Percentiles rank a stretch among this genome's conserved stretches.
phyloP scores from a whole-genome alignment of 805 yeast species.

The Ogataea corticis region DNA sequence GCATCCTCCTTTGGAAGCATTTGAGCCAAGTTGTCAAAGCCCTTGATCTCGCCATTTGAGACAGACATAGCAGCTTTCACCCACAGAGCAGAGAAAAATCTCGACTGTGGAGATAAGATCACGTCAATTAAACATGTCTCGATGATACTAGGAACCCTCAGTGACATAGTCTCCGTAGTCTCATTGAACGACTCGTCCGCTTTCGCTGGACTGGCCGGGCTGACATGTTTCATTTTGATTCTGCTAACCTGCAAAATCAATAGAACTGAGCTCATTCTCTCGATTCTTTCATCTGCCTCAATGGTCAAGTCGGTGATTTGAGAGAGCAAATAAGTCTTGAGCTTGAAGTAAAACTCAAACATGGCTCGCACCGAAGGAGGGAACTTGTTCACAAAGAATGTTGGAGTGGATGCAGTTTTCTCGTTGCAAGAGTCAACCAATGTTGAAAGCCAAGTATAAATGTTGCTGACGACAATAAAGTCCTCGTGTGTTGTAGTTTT shows the following conservation, averaged over 20 bases:
- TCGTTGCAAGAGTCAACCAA: conserved; percentile 44
- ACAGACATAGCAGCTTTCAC: conserved; percentile 46
- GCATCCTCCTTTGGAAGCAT: conserved; percentile 32
- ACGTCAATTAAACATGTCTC: conserved; percentile 79
- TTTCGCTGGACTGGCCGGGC: conserved; percentile 37
- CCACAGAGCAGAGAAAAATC: conserved; percentile 73
- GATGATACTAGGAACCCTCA: conserved; percentile 76
- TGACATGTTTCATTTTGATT: conserved; percentile 62
- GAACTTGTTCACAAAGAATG: conserved; percentile 42
- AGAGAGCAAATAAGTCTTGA: conserved; percentile 60
- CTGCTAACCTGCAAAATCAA: conserved; percentile 64
- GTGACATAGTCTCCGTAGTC: conserved; percentile 39
- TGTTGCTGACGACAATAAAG: conserved; percentile 60
- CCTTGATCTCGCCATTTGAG: conserved; percentile 3
- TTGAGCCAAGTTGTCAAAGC: conserved; percentile 23
- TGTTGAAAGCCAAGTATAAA: conserved; percentile 68
- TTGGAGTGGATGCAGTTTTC: not conserved
- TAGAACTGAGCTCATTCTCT: conserved; percentile 67
- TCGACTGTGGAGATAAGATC: conserved; percentile 76
- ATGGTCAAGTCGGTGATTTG: conserved; percentile 67
- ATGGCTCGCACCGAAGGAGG: conserved; percentile 71
- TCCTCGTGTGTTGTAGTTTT: conserved; percentile 46
- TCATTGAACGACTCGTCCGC: conserved; percentile 2
- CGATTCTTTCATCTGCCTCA: conserved; percentile 57
- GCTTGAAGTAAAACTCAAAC: conserved; percentile 63